These are phyloP conservation scores for Neofusicoccum parvum DNA, from an alignment of 2,329 filamentous ascomycete genomes.

Conservation along the genomic window DNA sequence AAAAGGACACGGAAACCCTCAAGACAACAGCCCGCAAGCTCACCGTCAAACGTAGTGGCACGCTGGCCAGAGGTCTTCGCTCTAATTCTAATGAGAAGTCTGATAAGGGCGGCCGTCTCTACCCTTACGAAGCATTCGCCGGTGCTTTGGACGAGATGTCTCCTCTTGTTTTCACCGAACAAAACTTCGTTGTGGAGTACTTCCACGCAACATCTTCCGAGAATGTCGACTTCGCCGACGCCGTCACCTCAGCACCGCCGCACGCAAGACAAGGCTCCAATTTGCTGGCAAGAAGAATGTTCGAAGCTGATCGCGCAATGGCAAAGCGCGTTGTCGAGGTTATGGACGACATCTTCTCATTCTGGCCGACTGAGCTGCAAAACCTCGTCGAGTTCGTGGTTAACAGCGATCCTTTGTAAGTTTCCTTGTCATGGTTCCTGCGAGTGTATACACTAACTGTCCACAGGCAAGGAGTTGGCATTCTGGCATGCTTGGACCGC, in stretches of 20 bases:
- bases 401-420: conserved; percentile 77
- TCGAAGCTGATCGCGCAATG: conserved; percentile 85
- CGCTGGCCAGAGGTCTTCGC: conserved; percentile 72
- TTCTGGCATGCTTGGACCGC: conserved; percentile 78
- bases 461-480: conserved; percentile 80
- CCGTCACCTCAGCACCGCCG: conserved; percentile 67
- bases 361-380: conserved; percentile 77
- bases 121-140: conserved; percentile 80
- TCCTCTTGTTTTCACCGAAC: conserved; percentile 84
- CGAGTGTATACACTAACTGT: conserved; percentile 28
- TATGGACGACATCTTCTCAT: conserved; percentile 87
- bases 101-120: conserved; percentile 64
- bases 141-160: conserved; percentile 79
- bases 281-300: conserved; percentile 71
- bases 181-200: conserved; percentile 96
- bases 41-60: conserved; percentile 92
- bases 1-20: conserved; percentile 82
- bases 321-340: conserved; percentile 81
- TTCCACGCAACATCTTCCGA: conserved; percentile 91
- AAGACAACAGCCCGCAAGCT: conserved; percentile 75
- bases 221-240: conserved; percentile 79
- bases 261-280: conserved; percentile 72
- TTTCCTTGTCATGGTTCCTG: conserved; percentile 27
- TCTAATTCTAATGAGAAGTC: conserved; percentile 67
- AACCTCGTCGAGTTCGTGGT: conserved; percentile 82